Evolutionary conservation across 1,284 basidiomycete species (phyloP).

Genomic region (Schizophyllum commune): DNA sequence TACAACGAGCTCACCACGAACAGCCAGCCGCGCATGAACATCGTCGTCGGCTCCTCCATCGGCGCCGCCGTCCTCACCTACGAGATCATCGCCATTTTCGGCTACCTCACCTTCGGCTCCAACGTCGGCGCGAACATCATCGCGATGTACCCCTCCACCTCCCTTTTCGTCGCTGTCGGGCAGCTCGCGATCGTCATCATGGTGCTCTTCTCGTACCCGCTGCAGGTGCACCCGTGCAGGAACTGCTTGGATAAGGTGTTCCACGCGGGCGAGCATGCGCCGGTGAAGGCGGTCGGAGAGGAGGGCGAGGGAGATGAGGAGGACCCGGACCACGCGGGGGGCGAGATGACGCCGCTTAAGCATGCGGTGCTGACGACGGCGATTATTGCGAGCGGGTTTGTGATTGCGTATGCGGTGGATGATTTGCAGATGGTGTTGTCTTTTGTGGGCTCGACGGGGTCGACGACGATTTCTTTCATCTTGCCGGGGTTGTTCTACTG

Average conservation of each 20-base stretch:
- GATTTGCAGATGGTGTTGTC: slow-evolving; percentile 83
- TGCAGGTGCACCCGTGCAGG: slow-evolving; percentile 92
- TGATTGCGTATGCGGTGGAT: slow-evolving; percentile 78
- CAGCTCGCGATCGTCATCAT: slow-evolving; percentile 90
- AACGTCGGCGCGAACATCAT: slow-evolving; percentile 80
- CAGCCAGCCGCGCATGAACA: slow-evolving; percentile 78
- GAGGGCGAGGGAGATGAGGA: slow-evolving; percentile 38
- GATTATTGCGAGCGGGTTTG: slow-evolving; percentile 67
- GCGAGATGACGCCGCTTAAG: slow-evolving; percentile 67
- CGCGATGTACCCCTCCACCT: slow-evolving; percentile 92
- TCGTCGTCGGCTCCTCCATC: slow-evolving; percentile 82
- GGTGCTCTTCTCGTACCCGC: slow-evolving; percentile 86
- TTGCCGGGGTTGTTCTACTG: slow-evolving; percentile 84
- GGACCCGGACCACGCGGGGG: slow-evolving; percentile 41
- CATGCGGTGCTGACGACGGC: slow-evolving; percentile 69
- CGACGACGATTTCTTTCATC: slow-evolving; percentile 96
- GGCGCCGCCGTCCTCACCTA: slow-evolving; percentile 75
- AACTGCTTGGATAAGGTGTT: slow-evolving; percentile 92
- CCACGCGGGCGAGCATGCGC: slow-evolving; percentile 28
- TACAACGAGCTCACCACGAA: slow-evolving; percentile 89
- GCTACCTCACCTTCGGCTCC: slow-evolving; percentile 94
- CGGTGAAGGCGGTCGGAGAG: slow-evolving; percentile 27
- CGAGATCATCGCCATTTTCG: slow-evolving; percentile 79
- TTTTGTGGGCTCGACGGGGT: slow-evolving; percentile 95
- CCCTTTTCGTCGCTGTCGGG: slow-evolving; percentile 87